A percentile compares a stretch with the other conserved stretches of the same genome.
These are phyloP conservation scores for Penicillium manginii DNA, from an alignment of 495 filamentous ascomycete genomes.

Conservation along the genomic window DNA sequence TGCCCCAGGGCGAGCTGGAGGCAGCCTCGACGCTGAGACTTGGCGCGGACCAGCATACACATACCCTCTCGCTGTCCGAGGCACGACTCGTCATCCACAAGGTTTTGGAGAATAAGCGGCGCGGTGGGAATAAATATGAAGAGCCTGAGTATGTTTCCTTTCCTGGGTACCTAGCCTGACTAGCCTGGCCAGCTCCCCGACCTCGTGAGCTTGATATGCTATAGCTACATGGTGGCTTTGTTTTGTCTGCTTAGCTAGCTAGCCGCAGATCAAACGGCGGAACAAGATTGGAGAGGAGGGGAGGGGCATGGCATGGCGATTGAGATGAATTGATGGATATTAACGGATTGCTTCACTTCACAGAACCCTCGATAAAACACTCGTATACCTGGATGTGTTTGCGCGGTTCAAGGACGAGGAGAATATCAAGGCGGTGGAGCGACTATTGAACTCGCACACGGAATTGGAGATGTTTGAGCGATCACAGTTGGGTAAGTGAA, in stretches of 20 bases:
- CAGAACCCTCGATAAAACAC: constrained; percentile 75
- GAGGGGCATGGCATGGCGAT: not conserved
- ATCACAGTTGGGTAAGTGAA: constrained; percentile 88
- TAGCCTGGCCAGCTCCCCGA: too few relatives aligned
- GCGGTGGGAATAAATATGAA: constrained; percentile 51
- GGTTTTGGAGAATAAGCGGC: constrained; percentile 66
- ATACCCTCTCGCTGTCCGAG: constrained; percentile 85
- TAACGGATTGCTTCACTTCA: constrained; percentile 3
- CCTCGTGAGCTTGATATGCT: not conserved
- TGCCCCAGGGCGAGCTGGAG: constrained; percentile 84
- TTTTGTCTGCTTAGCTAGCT: not conserved
- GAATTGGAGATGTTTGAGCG: constrained; percentile 90
- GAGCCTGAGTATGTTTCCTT: constrained; percentile 50
- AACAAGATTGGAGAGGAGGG: not conserved
- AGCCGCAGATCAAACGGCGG: not conserved
- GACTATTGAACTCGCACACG: constrained; percentile 72
- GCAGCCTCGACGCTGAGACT: constrained; percentile 78
- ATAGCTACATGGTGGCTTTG: constrained; percentile 4
- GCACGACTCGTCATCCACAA: constrained; percentile 90
- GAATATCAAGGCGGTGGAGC: constrained; percentile 89
- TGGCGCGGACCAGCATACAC: constrained; percentile 88
- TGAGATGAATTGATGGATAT: not conserved
- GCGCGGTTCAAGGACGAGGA: constrained; percentile 93
- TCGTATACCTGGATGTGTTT: constrained; percentile 90
- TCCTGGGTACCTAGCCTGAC: too few relatives aligned